phyloP scores from a whole-genome alignment of 805 yeast genomes.

The Candida verbasci region DNA sequence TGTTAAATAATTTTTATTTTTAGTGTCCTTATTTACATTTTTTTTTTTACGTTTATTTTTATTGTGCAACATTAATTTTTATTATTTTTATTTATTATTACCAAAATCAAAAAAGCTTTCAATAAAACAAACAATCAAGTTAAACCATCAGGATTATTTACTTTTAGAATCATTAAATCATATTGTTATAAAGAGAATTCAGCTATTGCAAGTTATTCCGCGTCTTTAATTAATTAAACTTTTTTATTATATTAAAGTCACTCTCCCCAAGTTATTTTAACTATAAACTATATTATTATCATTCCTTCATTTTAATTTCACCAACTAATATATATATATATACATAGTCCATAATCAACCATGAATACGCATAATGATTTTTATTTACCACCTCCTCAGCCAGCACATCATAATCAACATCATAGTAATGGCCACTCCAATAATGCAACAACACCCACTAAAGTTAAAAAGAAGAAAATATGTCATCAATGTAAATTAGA shows the following conservation, averaged over 20 bases:
- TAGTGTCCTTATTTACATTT: too few species aligned
- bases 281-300: too few species aligned
- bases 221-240: too few species aligned
- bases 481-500: conserved; percentile 35
- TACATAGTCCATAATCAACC: neutral
- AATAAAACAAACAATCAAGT: neutral
- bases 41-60: neutral
- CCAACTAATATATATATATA: too few species aligned
- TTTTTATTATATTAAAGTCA: too few species aligned
- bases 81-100: neutral
- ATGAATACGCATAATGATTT: neutral
- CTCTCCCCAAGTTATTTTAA: too few species aligned
- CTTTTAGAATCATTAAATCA: too few species aligned
- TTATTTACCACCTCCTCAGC: neutral
- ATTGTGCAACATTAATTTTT: neutral
- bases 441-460: neutral
- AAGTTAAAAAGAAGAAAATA: conserved; percentile 17
- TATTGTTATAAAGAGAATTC: too few species aligned
- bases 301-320: too few species aligned
- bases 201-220: too few species aligned
- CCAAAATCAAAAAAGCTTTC: neutral
- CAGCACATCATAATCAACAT: neutral
- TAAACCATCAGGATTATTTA: too few species aligned
- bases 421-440: neutral
- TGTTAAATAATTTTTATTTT: too few species aligned